Evolutionary conservation across 441 rosid species (phyloP), one percentile per base, ranked within the genome.

Genomic region (Bruguiera hainesii): DNA sequence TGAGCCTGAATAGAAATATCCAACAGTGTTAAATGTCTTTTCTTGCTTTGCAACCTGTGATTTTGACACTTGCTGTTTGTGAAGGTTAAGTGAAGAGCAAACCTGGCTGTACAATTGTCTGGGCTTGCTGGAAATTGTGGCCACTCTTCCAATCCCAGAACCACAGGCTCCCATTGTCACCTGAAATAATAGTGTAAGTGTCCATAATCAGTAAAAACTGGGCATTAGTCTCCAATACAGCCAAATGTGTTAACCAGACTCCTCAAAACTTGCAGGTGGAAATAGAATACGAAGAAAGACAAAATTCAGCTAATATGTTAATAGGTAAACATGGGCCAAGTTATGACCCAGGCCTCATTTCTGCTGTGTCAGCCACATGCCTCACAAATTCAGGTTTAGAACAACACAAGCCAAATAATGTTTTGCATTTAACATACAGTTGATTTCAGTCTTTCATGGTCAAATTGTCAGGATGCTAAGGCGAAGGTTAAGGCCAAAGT

Each of bases 141-240:
- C 97, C 98, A 60, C 98, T 92, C 81, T 79, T 92, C 98, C 98
- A 95, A 74, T 95, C 99, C 99, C 98, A 92, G 80, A 92, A 95
- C 98, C 98, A 95, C 71, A 92, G 26, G 71, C 99, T 95, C 63
- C 98, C 97, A 59, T 95, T 92, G 75, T 95, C 99, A 74, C 99
- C 99, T 94, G 56, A 65, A 46, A 75, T 63, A 2, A 42, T 42
- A 3, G 48, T 42, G 16, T 26, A 25, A 29, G 28, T 1, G 18
- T 1, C 60, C 52, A 65, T 1, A 46, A 26, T 50, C 7, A 33
- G 30, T 30, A 60, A 5, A 52, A n/a, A 1, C 15, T 0, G 52
- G 26, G 5, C 25, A 52, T 8, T n/a, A 18, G 25, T 21, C 20
- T 21, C 56, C 25, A 7, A n/a, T 51, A 20, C 46, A 7, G 15